Evolutionary conservation across 2,329 filamentous ascomycete species (phyloP), one percentile per base, ranked within the genome.

Genomic region (Beauveria scarabaeidicola): DNA sequence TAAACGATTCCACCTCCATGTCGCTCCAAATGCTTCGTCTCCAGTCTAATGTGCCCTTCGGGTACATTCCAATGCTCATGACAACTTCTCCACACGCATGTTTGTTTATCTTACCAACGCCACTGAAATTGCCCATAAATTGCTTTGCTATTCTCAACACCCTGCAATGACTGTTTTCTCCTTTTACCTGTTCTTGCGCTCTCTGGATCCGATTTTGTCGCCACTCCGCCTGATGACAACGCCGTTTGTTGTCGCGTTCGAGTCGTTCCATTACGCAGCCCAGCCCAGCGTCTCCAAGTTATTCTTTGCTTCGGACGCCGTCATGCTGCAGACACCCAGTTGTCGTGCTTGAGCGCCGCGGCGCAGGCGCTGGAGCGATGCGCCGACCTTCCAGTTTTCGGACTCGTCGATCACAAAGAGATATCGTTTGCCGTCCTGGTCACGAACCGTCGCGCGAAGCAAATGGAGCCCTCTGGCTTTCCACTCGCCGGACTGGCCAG

Each of bases 311-410:
- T 88, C 85, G 17, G 74, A 66, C 11, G 74, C 72, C 52, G 78
- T 74, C 75, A 88, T 80, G 48, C 78, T 77, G 59, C 80, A 78
- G 36, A 88, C 78, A 5, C 81, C 82, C 50, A 88, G 73, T 60
- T 82, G 79, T 57, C 83, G 76, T 36, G 81, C 81, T 69, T 86
- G 83, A 3, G 80, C 81, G 5, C 85, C 85, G 58, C 79, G 78
- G 56, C 84, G 75, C 65, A 89, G 71, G 48, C 81, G 77, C 69
- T 86, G 82, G 65, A 89, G 68, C 2, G 83, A 85, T 40, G 81
- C 74, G 1, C 83, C 78, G 25, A 89, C 75, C 77, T 89, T 89
- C 86, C 86, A 88, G 29, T 79, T 80, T 69, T 89, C 85, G 62
- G 83, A 79, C 67, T 88, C 84, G 44, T 78, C 76, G 38, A 88